Evolutionary conservation across 202 grass and related monocot species (phyloP), one percentile per base, ranked within the genome.

Genomic region (Cymbopogon flexuosus): DNA sequence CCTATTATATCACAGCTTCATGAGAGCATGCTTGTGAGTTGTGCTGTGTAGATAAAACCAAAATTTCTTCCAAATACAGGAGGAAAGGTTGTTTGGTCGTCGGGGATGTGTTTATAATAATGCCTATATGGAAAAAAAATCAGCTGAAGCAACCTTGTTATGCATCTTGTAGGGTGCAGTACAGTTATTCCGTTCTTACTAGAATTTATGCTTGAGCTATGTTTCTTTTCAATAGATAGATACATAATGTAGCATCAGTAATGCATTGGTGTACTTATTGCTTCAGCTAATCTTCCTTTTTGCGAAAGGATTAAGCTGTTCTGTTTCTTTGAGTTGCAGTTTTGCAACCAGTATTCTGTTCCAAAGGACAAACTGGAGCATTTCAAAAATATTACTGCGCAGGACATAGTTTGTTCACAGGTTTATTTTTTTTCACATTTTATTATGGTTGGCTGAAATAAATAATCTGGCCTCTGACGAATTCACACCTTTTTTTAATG

Each of bases 301-400:
- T 63, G 16, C 36, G n/a, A 64, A 60, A 68, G 18, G 46, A 23
- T 69, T n/a, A 62, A 70, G 8, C 8, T 23, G 7, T 60, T 72
- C 22, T 24, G 9, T 73, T 56, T 47, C 72, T 13, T 75, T 68
- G 56, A 8, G 52, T 81, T 72, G 39, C 75, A 97, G 94, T 97
- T 97, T 84, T 97, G 94, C 83, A 97, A 97, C 61, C 75, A 97
- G 15, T 94, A 94, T 88, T 87, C 94, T 72, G 94, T 97, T 88
- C 94, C 94, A 75, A 97, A 87, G 77, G 91, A 97, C 51, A 94
- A 89, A 19, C 84, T 97, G 61, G 86, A 97, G 61, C 74, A 97
- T 84, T 97, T 97, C 68, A 93, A 97, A 81, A 73, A 91, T n/a
- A 43, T 94, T 65, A 93, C 92, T 72, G 67, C 90, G 66, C 87